Base-by-base conservation (phyloP, 805 yeast genomes). In the Candida khao-thaluensis region DNA sequence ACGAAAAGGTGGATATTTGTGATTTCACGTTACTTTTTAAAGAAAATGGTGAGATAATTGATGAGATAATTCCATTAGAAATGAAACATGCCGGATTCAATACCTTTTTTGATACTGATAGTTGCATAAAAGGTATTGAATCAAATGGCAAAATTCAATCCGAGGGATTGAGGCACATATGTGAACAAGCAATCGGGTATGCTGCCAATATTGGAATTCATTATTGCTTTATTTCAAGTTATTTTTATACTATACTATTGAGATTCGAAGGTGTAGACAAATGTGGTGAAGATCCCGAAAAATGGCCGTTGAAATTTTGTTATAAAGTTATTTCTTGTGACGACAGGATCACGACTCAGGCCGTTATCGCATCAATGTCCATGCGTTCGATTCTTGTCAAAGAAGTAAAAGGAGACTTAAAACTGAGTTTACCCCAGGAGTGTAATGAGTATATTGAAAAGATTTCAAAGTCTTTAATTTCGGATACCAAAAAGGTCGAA, bases 61-160 rank as follows among this genome's bases (percentile, higher is more conserved):
- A 26, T 26, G 17, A 26, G 29, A 26, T 26, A 12, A 12, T 26
- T 26, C 29, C 16, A 26, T 12, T 26, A 26, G 29, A 26, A 26
- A 26, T 26, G 29, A 26, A 26, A 14, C 16, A 26, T 14, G 29
- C 29, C 9, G 29, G 29, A 12, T 26, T 26, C 5, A 26, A 14
- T n/a, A 26, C n/a, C 17, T 26, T 12, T n/a, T 26, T 26, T 26
- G 15, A 26, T 26, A 26, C n/a, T 26, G 14, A 5, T n/a, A 17
- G 29, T 26, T 26, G 29, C 14, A 26, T 26, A 26, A 26, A 26
- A 12, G 17, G n/a, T 24, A 24, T 26, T 26, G 29, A 26, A 12
- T 26, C 29, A 14, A 26, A 26, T 26, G 29, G 29, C 17, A 5
- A 17, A 12, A 26, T 26, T 26, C 7, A 26, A 26, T 26, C 29